Evolutionary conservation across 352 stramenopile species (phyloP), one percentile per base, ranked within the genome.

Genomic region (Phytophthora cactorum): DNA sequence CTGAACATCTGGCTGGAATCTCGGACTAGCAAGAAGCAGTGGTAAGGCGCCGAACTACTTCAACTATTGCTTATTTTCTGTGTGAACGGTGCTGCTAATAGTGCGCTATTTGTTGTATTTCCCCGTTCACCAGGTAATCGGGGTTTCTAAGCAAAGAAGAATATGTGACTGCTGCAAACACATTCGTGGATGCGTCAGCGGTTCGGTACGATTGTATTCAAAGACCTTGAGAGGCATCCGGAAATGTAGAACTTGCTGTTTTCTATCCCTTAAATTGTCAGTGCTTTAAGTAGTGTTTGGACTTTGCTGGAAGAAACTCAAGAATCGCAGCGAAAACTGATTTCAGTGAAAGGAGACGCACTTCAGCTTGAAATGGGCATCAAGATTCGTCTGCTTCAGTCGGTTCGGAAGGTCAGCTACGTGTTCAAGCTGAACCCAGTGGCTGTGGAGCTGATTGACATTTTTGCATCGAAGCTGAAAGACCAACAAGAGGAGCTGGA

Each of bases 401-500:
- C 66, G 12, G 32, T 38, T 32, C 59, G 66, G n/a, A 5, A 47
- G 11, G 52, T 65, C 32, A 56, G 4, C 9, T 73, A 73, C 27
- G 6, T 50, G 1, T 73, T 73, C 8, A 25, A 54, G 11, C 53
- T 68, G 3, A 3, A 69, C 0, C 66, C 59, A 22, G 32, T 73
- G 8, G 17, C 59, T 43, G 66, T 73, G 22, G 52, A 68, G 29
- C 38, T 7, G 2, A 52, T 70, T 39, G 56, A 62, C 32, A 70
- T 70, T 29, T 50, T 68, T 6, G 59, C 63, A 29, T 68, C 65
- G 14, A 73, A 68, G 38, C 2, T 73, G 45, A 59, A 64, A 43
- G 52, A 73, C 5, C 66, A 73, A 9, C 59, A 73, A 55, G 58
- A 64, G 6, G 52, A 72, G n/a, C 15, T 72, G 14, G 52, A 68